Evolutionary conservation across 2,329 filamentous ascomycete species (phyloP), one percentile per base, ranked within the genome.

Genomic region (Apiospora saccharicola): DNA sequence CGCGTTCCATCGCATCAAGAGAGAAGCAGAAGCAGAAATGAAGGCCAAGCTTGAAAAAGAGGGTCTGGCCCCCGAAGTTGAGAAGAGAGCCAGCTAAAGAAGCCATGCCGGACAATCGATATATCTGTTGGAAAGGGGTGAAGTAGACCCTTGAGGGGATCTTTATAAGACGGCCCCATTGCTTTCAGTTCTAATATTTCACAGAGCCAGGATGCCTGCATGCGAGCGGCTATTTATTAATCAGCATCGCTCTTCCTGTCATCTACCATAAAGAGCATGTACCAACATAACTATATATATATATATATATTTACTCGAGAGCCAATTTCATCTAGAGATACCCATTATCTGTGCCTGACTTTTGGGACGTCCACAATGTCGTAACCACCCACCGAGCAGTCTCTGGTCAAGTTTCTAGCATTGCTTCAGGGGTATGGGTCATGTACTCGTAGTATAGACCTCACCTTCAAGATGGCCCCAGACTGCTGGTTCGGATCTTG

Each of bases 1-100:
- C 75, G 96, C 93, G 3, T 98, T 93, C 78, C 91, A 93, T 76
- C 89, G 96, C 68, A 91, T 97, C 68, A 91, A 92, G 80, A 89
- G 92, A 73, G 94, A 90, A 76, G 82, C 84, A 10, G 89, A 91
- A 69, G 82, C 83, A 1, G 89, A 90, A 76, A 82, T 82, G 81
- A 85, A 81, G 71, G 81, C 78, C 43, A 86, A 83, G 79, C 77
- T 84, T 51, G 86, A 86, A 75, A 85, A 83, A 75, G 86, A 86
- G 37, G 83, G 82, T 1, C 75, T 83, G 68, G 80, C 77, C 69
- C 77, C 81, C 57, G 81, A 83, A 22, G 77, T 83, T 70, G 87
- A 87, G 71, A 85, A 84, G 78, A 83, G 87, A 76, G 82, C 85
- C 72, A 90, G 87, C 79, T 90, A 64, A 10, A n/a, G 30, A 41